A percentile compares a stretch with the other conserved stretches of the same genome.
phyloP scores from a whole-genome alignment of 1,284 basidiomycete genomes.

The Cerioporus squamosus region DNA sequence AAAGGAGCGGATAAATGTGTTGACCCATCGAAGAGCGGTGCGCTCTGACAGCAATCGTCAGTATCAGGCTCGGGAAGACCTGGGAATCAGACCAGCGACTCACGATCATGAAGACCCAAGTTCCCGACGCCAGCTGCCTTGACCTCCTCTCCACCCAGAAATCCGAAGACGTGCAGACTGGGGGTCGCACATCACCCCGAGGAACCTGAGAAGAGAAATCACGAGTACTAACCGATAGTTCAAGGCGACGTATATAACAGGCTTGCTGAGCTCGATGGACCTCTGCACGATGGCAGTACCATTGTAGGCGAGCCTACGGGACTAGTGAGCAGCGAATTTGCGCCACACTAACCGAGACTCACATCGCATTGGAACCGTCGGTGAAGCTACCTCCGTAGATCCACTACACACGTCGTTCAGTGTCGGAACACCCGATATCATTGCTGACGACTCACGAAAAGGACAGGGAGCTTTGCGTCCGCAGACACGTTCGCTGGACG shows the following conservation, averaged over 20 bases:
- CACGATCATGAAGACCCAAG: slow-evolving; percentile 57
- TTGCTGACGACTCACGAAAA: slow-evolving; percentile 44
- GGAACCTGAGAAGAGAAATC: too few species aligned
- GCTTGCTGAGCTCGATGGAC: slow-evolving; percentile 39
- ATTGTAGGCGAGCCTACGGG: neutral
- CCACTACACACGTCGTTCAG: slow-evolving; percentile 39
- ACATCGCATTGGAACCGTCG: too few species aligned
- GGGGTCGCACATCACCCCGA: neutral
- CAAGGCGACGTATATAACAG: slow-evolving; percentile 37
- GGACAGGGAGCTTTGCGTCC: slow-evolving; percentile 53
- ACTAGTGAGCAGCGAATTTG: neutral
- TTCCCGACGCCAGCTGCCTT: slow-evolving; percentile 54
- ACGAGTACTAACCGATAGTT: slow-evolving; percentile 34
- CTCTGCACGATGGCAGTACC: slow-evolving; percentile 25
- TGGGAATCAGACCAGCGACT: slow-evolving; percentile 21
- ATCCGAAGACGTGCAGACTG: neutral
- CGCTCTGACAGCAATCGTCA: slow-evolving; percentile 12
- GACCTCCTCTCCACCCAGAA: slow-evolving; percentile 44
- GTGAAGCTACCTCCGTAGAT: slow-evolving; percentile 47
- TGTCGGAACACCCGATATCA: neutral
- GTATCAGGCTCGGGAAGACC: too few species aligned
- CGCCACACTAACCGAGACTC: neutral
- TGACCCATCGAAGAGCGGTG: slow-evolving; percentile 59
- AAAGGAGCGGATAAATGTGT: slow-evolving; percentile 44
- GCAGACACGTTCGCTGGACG: slow-evolving; percentile 42